Evolutionary conservation across 2,329 filamentous ascomycete species (phyloP).

Genomic region (Cercospora janseana): DNA sequence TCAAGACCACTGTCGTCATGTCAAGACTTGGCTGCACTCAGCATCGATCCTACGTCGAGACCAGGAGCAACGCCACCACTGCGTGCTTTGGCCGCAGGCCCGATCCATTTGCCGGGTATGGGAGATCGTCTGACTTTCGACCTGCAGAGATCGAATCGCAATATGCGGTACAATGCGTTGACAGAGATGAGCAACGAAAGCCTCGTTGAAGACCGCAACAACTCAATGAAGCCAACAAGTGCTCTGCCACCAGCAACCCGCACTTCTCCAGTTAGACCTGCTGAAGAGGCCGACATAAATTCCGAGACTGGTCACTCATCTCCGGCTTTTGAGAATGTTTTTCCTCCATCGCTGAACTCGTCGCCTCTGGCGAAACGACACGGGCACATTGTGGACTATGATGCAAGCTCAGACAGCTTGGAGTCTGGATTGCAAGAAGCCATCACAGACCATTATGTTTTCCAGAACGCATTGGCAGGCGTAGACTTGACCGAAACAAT

Average conservation of each 20-base stretch:
- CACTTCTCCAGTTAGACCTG: not conserved
- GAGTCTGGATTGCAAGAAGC: conserved; percentile 20
- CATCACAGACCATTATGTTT: conserved; percentile 22
- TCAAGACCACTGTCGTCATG: conserved; percentile 3
- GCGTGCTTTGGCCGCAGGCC: conserved; percentile 10
- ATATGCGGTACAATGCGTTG: conserved; percentile 33
- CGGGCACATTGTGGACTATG: not conserved
- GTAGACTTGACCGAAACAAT: conserved; percentile 10
- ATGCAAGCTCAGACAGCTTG: conserved; percentile 20
- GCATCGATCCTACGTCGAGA: conserved; percentile 4
- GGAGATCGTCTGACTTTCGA: conserved; percentile 29
- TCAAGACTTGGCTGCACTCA: not conserved
- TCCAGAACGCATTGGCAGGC: conserved; percentile 22
- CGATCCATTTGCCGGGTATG: conserved; percentile 23
- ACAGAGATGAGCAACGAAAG: conserved; percentile 8
- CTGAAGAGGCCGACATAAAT: not conserved
- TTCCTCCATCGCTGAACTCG: not conserved
- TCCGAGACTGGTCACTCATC: not conserved
- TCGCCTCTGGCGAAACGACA: conserved; percentile 1
- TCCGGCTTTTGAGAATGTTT: conserved; percentile 5
- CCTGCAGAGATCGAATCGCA: conserved; percentile 30
- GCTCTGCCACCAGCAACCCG: not conserved
- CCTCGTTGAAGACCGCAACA: not conserved
- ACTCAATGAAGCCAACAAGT: not conserved
- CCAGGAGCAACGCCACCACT: conserved; percentile 7